Evolutionary conservation across 2,329 filamentous ascomycete species (phyloP), one percentile per base, ranked within the genome.

Genomic region (Sporothrix globosa): DNA sequence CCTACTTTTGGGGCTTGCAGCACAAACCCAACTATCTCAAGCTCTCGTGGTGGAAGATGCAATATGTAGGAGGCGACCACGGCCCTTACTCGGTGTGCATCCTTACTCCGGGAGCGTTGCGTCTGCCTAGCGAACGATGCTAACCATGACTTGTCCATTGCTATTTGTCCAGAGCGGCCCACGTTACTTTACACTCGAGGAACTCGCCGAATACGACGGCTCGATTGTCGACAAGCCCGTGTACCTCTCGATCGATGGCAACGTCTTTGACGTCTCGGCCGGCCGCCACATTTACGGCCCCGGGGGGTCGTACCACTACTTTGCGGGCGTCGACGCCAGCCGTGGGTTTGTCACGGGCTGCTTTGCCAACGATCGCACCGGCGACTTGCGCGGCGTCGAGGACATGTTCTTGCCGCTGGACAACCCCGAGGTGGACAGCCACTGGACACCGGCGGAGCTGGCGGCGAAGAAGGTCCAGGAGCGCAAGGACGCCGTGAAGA

Each of bases 341-440:
- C 90, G 96, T 65, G 93, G 90, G 24, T 99, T 93, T 80, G 89
- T 99, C 11, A 98, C 96, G 2, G 93, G 92, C 21, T 99, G 96
- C 80, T 99, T 99, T 82, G 83, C 87, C 52, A 90, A 93, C 73
- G 96, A 99, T 83, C 84, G 90, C 44, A 96, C 90, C 1, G 86
- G 91, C 3, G 96, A 99, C 81, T 82, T 97, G 79, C 87, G 92
- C 72, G 96, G 96, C 60, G 90, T 92, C 4, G 96, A 98, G 82
- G 86, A 90, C 73, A 96, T 96, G 87, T 98, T 88, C 81, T 78
- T 95, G 10, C 88, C 88, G 1, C 75, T 88, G 46, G 88, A 90
- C 78, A 84, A 90, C 76, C 82, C 85, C 0, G 83, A 84, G 69
- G 85, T 91, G 34, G 91, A 94, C 78, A 76, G 48, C 34, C 80